Evolutionary conservation across 2,329 filamentous ascomycete species (phyloP).

Genomic region (Stachybotrys elegans): DNA sequence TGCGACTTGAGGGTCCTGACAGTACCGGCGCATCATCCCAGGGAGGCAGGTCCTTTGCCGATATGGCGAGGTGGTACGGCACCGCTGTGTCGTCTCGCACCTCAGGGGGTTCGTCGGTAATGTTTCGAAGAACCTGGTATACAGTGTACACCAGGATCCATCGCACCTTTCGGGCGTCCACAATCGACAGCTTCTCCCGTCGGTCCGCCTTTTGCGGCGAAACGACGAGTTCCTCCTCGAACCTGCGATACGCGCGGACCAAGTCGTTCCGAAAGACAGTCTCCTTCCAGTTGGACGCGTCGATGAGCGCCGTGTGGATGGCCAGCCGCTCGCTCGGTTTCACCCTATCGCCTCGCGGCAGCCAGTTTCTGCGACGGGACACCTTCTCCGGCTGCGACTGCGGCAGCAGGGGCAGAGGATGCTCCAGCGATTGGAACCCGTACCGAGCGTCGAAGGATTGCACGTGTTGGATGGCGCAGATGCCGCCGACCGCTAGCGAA

Average conservation of each 20-base stretch:
- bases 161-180: conserved; percentile 69
- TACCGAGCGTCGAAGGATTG: conserved; percentile 60
- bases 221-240: conserved; percentile 57
- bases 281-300: conserved; percentile 42
- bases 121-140: conserved; percentile 66
- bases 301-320: conserved; percentile 47
- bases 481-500: conserved; percentile 55
- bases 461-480: conserved; percentile 66
- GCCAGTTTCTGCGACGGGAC: conserved; percentile 34
- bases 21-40: conserved; percentile 37
- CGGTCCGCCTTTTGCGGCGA: conserved; percentile 49
- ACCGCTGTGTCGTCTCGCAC: conserved; percentile 52
- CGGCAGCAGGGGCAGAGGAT: conserved; percentile 65
- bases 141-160: conserved; percentile 74
- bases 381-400: conserved; percentile 24
- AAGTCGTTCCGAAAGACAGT: conserved; percentile 45
- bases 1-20: too few relatives aligned
- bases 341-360: conserved; percentile 33
- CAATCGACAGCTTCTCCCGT: conserved; percentile 44
- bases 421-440: conserved; percentile 52
- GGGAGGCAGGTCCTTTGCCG: conserved; percentile 36
- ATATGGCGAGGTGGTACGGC: conserved; percentile 50
- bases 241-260: conserved; percentile 63
- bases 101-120: conserved; percentile 55
- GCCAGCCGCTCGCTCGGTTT: conserved; percentile 44